Evolutionary conservation across 345 rosid genomes (phyloP).

Genomic region (Conringia planisiliqua): DNA sequence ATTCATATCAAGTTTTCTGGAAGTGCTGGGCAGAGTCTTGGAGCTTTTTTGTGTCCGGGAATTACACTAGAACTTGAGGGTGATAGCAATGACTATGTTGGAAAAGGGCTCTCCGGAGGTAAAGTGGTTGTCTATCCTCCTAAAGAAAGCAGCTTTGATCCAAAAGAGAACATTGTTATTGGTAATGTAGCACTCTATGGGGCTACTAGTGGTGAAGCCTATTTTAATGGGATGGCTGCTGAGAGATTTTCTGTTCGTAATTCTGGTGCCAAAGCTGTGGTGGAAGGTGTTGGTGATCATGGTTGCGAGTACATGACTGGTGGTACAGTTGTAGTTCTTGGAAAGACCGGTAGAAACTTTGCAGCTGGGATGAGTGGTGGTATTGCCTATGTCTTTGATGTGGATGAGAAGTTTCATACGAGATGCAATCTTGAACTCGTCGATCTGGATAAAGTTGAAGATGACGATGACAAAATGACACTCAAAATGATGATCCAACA

Average conservation of each 20-base stretch:
- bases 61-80: slow-evolving; percentile 91
- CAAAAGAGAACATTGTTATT: slow-evolving; percentile 90
- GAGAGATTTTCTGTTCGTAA: slow-evolving; percentile 98
- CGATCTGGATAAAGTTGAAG: slow-evolving; percentile 94
- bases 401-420: slow-evolving; percentile 71
- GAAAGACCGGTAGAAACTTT: slow-evolving; percentile 96
- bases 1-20: slow-evolving; percentile 83
- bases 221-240: slow-evolving; percentile 98
- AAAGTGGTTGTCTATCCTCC: slow-evolving; percentile 95
- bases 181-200: slow-evolving; percentile 99
- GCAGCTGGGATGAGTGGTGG: slow-evolving; percentile 99
- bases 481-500: slow-evolving; percentile 97
- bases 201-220: slow-evolving; percentile 88
- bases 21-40: slow-evolving; percentile 99
- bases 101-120: slow-evolving; percentile 98
- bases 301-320: slow-evolving; percentile 99
- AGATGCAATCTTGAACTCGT: slow-evolving; percentile 89
- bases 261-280: slow-evolving; percentile 97
- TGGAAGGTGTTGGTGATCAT: slow-evolving; percentile 99
- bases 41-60: slow-evolving; percentile 95
- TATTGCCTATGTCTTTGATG: slow-evolving; percentile 85
- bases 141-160: slow-evolving; percentile 79
- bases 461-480: slow-evolving; percentile 81
- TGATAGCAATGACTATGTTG: slow-evolving; percentile 95
- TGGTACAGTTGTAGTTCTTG: slow-evolving; percentile 92